These are phyloP conservation scores for Meripilus lineatus DNA, from an alignment of 1,284 basidiomycete species.

Conservation along the genomic window DNA sequence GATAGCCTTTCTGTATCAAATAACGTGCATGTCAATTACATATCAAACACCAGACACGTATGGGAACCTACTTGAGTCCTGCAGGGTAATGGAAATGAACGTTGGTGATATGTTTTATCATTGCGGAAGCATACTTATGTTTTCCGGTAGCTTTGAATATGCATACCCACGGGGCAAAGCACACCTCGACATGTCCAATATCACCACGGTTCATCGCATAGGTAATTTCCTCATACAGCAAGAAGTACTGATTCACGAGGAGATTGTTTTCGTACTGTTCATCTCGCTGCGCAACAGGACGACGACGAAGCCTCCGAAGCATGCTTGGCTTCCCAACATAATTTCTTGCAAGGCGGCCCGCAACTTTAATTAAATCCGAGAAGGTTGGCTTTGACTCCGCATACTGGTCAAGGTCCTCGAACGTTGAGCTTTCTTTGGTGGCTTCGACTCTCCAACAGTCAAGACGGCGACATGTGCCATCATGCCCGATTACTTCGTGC, in stretches of 20 bases:
- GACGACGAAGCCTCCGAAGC: background rate
- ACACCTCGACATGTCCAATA: conserved; percentile 28
- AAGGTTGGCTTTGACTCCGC: conserved; percentile 19
- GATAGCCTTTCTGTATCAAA: conserved; percentile 14
- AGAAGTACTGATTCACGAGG: conserved; percentile 23
- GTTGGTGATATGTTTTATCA: conserved; percentile 20
- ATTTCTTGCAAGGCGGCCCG: conserved; percentile 12
- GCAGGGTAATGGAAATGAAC: conserved; percentile 28
- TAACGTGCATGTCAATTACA: background rate
- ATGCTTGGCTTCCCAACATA: conserved; percentile 17
- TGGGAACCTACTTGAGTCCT: conserved; percentile 19
- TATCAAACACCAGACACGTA: background rate
- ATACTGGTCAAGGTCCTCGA: conserved; percentile 16
- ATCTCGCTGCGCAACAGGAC: conserved; percentile 19
- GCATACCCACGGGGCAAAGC: conserved; percentile 25
- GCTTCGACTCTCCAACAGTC: conserved; percentile 20
- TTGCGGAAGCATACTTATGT: no score
- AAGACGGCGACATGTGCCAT: conserved; percentile 17
- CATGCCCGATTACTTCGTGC: conserved; percentile 31
- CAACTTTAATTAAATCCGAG: conserved; percentile 14
- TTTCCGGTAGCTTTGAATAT: conserved; percentile 26
- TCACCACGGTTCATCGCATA: conserved; percentile 31
- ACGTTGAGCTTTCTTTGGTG: background rate
- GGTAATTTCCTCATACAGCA: conserved; percentile 29
- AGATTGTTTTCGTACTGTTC: no score